Evolutionary conservation across 2,329 filamentous ascomycete genomes (phyloP).

Genomic region (Cladosporium sp.): DNA sequence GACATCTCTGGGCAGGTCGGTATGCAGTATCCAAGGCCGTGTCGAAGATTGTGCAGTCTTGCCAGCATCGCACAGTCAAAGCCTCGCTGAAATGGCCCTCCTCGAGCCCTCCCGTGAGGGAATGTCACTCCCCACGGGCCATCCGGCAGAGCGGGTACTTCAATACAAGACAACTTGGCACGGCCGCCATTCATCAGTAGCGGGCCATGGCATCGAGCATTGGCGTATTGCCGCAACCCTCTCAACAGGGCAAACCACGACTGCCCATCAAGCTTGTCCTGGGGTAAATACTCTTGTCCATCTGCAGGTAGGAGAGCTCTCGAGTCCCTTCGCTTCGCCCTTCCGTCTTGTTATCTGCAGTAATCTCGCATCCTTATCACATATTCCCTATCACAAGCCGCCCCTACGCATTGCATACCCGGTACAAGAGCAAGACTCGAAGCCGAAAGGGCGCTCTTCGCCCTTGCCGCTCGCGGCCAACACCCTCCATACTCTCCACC

Average conservation of each 20-base stretch:
- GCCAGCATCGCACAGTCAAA: neutral
- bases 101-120: neutral
- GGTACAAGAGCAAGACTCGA: slow-evolving; percentile 18
- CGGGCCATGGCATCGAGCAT: slow-evolving; percentile 21
- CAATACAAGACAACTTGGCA: slow-evolving; percentile 20
- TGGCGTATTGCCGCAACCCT: slow-evolving; percentile 12
- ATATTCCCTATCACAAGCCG: neutral
- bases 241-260: slow-evolving; percentile 6
- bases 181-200: slow-evolving; percentile 18
- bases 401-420: neutral
- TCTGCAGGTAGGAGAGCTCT: slow-evolving; percentile 12
- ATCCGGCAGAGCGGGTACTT: slow-evolving; percentile 13
- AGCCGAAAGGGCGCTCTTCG: slow-evolving; percentile 16
- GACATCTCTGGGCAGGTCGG: neutral
- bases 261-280: slow-evolving; percentile 7
- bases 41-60: neutral
- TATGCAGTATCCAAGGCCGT: neutral
- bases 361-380: neutral
- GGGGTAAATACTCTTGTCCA: slow-evolving; percentile 10
- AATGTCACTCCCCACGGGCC: slow-evolving; percentile 5
- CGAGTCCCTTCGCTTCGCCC: neutral
- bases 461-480: slow-evolving; percentile 18
- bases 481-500: neutral
- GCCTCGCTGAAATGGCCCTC: neutral
- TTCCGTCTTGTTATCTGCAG: neutral